Evolutionary conservation across 2,329 filamentous ascomycete genomes (phyloP).

Genomic region (Aureobasidium sp.): DNA sequence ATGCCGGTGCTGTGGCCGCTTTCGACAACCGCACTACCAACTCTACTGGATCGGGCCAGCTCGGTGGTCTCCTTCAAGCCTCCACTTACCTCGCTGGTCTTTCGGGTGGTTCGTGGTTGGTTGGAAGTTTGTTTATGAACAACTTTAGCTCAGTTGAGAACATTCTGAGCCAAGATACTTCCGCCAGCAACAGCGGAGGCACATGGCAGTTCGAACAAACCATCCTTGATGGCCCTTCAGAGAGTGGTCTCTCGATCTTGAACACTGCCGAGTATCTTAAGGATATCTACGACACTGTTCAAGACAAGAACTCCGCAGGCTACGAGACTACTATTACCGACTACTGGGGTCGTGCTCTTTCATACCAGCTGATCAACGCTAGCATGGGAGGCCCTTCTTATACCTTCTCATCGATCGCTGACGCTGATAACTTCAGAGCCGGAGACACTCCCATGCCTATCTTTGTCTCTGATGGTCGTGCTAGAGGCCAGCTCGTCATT

Average conservation of each 20-base stretch:
- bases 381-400: slow-evolving; percentile 65
- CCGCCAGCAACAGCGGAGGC: slow-evolving; percentile 31
- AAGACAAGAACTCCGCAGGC: slow-evolving; percentile 55
- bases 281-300: slow-evolving; percentile 52
- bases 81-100: slow-evolving; percentile 75
- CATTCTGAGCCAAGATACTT: slow-evolving; percentile 40
- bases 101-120: slow-evolving; percentile 77
- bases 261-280: slow-evolving; percentile 56
- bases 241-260: slow-evolving; percentile 46
- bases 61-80: slow-evolving; percentile 75
- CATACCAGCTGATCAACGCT: slow-evolving; percentile 76
- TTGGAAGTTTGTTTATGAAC: slow-evolving; percentile 70
- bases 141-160: slow-evolving; percentile 67
- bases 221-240: slow-evolving; percentile 53
- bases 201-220: slow-evolving; percentile 59
- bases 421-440: slow-evolving; percentile 54
- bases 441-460: slow-evolving; percentile 66
- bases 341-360: slow-evolving; percentile 79
- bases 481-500: slow-evolving; percentile 55
- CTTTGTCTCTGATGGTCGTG: slow-evolving; percentile 61
- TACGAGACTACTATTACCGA: slow-evolving; percentile 73
- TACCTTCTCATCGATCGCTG: slow-evolving; percentile 74
- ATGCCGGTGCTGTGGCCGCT: slow-evolving; percentile 70
- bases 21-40: slow-evolving; percentile 67
- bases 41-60: slow-evolving; percentile 55